phyloP scores from a whole-genome alignment of 805 yeast species.

The Candida khao-thaluensis region DNA sequence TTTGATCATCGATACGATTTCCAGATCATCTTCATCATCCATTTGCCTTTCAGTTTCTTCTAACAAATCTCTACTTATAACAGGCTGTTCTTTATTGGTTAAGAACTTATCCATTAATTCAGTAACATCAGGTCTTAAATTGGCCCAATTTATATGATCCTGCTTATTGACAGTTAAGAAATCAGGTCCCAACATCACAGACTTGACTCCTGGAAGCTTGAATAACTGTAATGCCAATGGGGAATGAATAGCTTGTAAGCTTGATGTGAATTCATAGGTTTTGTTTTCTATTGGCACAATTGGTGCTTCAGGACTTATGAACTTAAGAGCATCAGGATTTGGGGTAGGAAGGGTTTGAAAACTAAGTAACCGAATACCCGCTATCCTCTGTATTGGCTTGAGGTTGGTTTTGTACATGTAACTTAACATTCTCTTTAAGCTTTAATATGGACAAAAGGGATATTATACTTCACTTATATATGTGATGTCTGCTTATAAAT shows the following conservation, averaged over 20 bases:
- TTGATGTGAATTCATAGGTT: slow-evolving; percentile 53
- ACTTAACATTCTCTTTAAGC: not conserved
- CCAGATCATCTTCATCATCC: slow-evolving; percentile 58
- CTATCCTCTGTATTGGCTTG: slow-evolving; percentile 1
- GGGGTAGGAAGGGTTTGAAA: slow-evolving; percentile 62
- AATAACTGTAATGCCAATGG: slow-evolving; percentile 64
- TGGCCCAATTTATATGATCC: slow-evolving; percentile 59
- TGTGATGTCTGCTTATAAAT: slow-evolving; percentile 8
- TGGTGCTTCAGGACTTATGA: slow-evolving; percentile 47
- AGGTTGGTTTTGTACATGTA: not conserved
- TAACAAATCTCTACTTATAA: slow-evolving; percentile 39
- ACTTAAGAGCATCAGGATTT: slow-evolving; percentile 72
- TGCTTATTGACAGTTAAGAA: slow-evolving; percentile 72
- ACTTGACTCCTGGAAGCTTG: slow-evolving; percentile 61
- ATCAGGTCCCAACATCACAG: slow-evolving; percentile 71
- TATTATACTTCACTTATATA: not conserved
- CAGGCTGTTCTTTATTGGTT: slow-evolving; percentile 38
- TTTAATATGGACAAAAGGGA: not conserved
- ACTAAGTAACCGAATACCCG: slow-evolving; percentile 19
- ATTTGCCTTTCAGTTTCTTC: slow-evolving; percentile 43
- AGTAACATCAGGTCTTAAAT: slow-evolving; percentile 54
- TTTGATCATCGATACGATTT: slow-evolving; percentile 83
- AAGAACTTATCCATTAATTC: slow-evolving; percentile 56
- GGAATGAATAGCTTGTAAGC: slow-evolving; percentile 57
- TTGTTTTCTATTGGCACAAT: slow-evolving; percentile 47